These are phyloP conservation scores for Dalbergia oliveri DNA, from an alignment of 306 rosid genomes.

Conservation along the genomic window DNA sequence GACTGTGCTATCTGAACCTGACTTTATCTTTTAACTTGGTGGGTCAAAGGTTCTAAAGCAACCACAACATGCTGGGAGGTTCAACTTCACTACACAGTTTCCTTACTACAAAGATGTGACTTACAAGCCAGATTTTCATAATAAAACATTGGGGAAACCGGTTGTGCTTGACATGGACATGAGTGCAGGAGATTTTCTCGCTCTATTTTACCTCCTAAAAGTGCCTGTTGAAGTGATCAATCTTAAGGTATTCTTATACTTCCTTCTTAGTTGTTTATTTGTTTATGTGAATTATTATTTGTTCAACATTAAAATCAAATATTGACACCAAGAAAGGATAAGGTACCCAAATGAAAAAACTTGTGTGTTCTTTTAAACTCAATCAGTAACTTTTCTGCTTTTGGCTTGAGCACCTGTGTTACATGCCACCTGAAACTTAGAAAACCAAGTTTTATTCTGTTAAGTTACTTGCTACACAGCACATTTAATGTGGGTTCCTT, in stretches of 20 bases:
- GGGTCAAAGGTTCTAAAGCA: conserved; percentile 53
- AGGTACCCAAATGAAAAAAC: neutral
- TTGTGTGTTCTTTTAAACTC: no score
- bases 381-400: neutral
- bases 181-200: conserved; percentile 95
- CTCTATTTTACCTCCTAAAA: conserved; percentile 85
- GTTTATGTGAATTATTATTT: neutral
- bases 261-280: conserved; percentile 41
- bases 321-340: conserved; percentile 8
- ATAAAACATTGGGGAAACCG: conserved; percentile 69
- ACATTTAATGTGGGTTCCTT: neutral
- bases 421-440: neutral
- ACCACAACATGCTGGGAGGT: conserved; percentile 63
- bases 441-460: neutral
- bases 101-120: conserved; percentile 73
- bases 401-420: conserved; percentile 4
- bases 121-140: conserved; percentile 68
- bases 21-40: neutral
- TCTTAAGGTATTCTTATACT: conserved; percentile 67
- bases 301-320: neutral
- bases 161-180: conserved; percentile 96
- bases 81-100: conserved; percentile 78
- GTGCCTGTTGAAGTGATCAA: conserved; percentile 79
- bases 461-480: neutral
- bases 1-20: neutral